Conservation (phyloP, 1,284 basidiomycete species). For the Sphaerobolus stellatus region DNA sequence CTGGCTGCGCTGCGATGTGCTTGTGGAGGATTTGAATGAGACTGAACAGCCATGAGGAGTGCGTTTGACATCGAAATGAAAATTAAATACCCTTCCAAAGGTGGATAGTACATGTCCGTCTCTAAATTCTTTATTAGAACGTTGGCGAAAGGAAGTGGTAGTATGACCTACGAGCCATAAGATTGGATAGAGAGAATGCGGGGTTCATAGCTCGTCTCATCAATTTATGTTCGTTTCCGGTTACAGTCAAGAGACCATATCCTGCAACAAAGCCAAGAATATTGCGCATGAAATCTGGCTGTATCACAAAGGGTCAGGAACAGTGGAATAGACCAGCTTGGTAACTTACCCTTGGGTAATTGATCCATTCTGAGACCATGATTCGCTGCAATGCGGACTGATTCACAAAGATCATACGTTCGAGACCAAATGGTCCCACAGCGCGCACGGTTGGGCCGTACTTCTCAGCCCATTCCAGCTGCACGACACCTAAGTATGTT, state of each 20-base stretch:
- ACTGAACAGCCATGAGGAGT: conserved; percentile 32
- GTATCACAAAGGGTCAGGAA: background rate
- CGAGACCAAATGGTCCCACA: conserved; percentile 46
- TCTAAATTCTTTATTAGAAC: conserved; percentile 29
- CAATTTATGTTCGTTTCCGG: conserved; percentile 46
- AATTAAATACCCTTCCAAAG: conserved; percentile 40
- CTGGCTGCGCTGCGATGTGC: conserved; percentile 28
- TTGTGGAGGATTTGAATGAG: conserved; percentile 39
- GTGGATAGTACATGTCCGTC: conserved; percentile 48
- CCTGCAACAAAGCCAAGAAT: conserved; percentile 44
- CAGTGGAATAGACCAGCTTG: background rate
- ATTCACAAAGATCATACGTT: conserved; percentile 43
- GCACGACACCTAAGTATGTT: conserved; percentile 34
- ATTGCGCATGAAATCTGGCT: conserved; percentile 45
- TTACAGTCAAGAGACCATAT: conserved; percentile 47
- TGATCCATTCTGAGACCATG: conserved; percentile 44
- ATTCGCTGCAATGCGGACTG: conserved; percentile 45
- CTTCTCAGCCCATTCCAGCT: conserved; percentile 45
- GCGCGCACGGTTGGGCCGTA: conserved; percentile 43
- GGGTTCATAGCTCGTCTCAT: conserved; percentile 53
- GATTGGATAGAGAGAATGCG: conserved; percentile 46
- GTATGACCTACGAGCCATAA: conserved; percentile 42
- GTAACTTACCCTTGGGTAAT: conserved; percentile 42
- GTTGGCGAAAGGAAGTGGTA: conserved; percentile 26
- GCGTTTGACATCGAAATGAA: background rate